A percentile compares a stretch with the other conserved stretches of the same genome.
Evolutionary conservation across 148 eudicot genomes (phyloP).

Genomic region (Chenopodium quinoa): DNA sequence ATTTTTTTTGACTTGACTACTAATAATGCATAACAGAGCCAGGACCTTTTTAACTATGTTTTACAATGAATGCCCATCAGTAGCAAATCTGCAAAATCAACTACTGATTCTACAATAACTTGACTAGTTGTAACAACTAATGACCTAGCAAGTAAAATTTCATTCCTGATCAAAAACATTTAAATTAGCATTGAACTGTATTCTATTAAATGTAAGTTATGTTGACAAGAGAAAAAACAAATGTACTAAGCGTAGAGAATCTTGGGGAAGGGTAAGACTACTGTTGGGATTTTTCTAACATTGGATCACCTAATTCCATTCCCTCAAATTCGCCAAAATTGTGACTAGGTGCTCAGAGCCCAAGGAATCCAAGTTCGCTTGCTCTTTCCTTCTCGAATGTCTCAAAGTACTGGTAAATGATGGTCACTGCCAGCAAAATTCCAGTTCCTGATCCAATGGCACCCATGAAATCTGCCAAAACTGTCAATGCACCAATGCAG

Average conservation of each 20-base stretch:
- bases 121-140: not conserved
- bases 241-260: slow-evolving; percentile 2
- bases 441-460: slow-evolving; percentile 94
- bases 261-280: not conserved
- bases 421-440: slow-evolving; percentile 74
- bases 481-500: slow-evolving; percentile 84
- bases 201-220: slow-evolving; percentile 14
- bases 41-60: not conserved
- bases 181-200: slow-evolving; percentile 12
- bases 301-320: slow-evolving; percentile 14
- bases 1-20: no score
- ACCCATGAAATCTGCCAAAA: slow-evolving; percentile 91
- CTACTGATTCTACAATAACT: not conserved
- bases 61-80: not conserved
- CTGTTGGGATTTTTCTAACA: slow-evolving; percentile 13
- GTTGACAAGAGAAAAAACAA: slow-evolving; percentile 13
- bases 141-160: not conserved
- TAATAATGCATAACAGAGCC: not conserved
- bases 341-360: slow-evolving; percentile 45
- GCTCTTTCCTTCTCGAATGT: slow-evolving; percentile 93
- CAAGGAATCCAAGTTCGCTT: slow-evolving; percentile 82
- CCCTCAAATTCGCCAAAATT: slow-evolving; percentile 14
- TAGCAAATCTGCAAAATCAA: not conserved
- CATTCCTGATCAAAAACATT: slow-evolving; percentile 5
- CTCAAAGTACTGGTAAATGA: slow-evolving; percentile 84